A percentile compares a stretch with the other conserved stretches of the same genome.
These are phyloP conservation scores for Escovopsis weberi DNA, from an alignment of 2,329 filamentous ascomycete species.

Conservation along the genomic window DNA sequence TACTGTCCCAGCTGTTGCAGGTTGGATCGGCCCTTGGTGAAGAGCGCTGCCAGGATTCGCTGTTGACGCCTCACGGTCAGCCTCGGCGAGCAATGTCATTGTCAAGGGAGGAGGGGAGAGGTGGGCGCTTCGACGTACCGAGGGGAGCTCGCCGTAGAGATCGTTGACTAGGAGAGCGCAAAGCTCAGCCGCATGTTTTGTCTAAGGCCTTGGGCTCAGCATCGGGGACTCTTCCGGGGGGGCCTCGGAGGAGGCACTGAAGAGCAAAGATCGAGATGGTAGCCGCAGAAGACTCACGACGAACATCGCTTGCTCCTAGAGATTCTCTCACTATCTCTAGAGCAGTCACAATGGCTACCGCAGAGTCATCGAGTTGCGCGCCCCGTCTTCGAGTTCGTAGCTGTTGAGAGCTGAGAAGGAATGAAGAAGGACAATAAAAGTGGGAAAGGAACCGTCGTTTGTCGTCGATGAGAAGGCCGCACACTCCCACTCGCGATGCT, in stretches of 20 bases:
- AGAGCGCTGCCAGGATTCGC: conserved; percentile 72
- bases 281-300: conserved; percentile 29
- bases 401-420: neutral
- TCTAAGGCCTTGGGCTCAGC: conserved; percentile 26
- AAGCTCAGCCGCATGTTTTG: conserved; percentile 69
- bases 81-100: conserved; percentile 6
- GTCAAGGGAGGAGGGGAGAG: neutral
- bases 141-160: conserved; percentile 79
- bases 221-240: too few species aligned
- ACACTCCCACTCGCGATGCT: too few species aligned
- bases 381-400: neutral
- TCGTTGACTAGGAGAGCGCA: conserved; percentile 82
- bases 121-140: conserved; percentile 39
- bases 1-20: conserved; percentile 54
- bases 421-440: neutral
- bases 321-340: conserved; percentile 67
- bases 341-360: conserved; percentile 59
- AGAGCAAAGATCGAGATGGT: neutral
- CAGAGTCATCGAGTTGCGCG: conserved; percentile 36
- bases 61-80: conserved; percentile 26
- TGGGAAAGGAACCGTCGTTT: neutral
- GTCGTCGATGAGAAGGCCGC: too few species aligned
- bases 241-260: neutral
- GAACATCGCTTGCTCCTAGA: conserved; percentile 53
- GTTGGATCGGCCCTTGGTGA: conserved; percentile 64